Base-by-base conservation (phyloP, 495 filamentous ascomycete species). In the Hyphodiscus hymeniophilus region DNA sequence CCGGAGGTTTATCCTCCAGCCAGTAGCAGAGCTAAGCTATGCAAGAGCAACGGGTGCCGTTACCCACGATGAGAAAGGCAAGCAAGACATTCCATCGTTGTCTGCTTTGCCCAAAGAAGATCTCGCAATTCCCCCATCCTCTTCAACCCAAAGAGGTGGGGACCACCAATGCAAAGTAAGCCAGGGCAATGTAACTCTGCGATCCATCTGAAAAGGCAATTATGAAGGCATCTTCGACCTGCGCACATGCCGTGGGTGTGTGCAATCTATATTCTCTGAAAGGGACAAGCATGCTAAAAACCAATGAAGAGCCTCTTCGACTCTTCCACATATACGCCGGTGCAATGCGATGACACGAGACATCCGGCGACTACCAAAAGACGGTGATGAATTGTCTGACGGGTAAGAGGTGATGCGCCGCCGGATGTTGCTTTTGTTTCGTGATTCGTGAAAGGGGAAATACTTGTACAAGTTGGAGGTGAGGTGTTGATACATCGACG, bases 211-310 rank as follows among this genome's bases (percentile, higher is more conserved):
- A 38, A 44, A 32, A 45, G 44, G 23, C 24, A 64, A 72, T 70
- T 71, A 72, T 42, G 66, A 69, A 69, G 70, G 66, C 67, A 68
- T 62, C 43, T 62, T 76, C 75, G 78, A 80, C 78, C 78, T 76
- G 81, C 78, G 78, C 75, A 77, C 70, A 72, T 67, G 56, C 63
- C 63, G 60, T 63, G 26, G 52, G 51, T 36, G 52, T 59, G 55
- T 61, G 58, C 60, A 60, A 49, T 60, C 59, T 61, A 61, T 56
- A 53, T 55, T 54, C 49, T 52, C 45, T 38, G 31, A 38, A 48
- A 51, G 31, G 36, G 49, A 50, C 49, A 42, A 57, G 28, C 54
- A 57, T 57, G 58, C 58, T 60, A 55, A 55, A 56, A 54, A 51
- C 33, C 54, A 51, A 59, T 56, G 46, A 34, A 35, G 46, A 53